Evolutionary conservation across 2,329 filamentous ascomycete species (phyloP), one percentile per base, ranked within the genome.

Genomic region (Celoporthe dispersa): DNA sequence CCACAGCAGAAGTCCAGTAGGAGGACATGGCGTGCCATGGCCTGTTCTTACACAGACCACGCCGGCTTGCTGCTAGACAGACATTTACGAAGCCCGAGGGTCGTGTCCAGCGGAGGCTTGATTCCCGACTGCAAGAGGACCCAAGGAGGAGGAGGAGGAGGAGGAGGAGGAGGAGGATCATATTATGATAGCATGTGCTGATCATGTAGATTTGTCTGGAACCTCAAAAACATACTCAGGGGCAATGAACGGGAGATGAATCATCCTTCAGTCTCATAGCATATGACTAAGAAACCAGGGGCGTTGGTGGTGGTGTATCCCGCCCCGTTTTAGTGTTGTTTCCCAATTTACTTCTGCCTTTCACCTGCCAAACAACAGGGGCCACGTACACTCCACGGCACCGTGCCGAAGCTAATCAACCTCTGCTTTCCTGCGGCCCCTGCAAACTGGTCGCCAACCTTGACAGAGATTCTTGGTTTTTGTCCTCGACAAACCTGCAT

Each of bases 351-450:
- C 63, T 64, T 22, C 62, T 31, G 41, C 25, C 39, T n/a, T 48
- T 37, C 39, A 64, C 62, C 62, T 64, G 62, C 63, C 63, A 65
- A 65, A 65, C 63, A 65, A 65, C 63, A 65, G 63, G 63, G 63
- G 63, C 63, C 63, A 65, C 63, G 63, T 65, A 63, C 35, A 25
- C 60, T 28, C 9, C 35, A 44, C 35, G 60, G 35, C 39, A 12
- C 55, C 11, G 33, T 57, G 64, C 60, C 19, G 31, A 22, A 35
- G 22, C 28, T n/a, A 33, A 41, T 37, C 35, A 55, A 37, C 35
- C n/a, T 59, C 14, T 41, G 53, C 41, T 7, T 25, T 53, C 63
- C 25, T 25, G 8, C 28, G 4, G 33, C 33, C n/a, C n/a, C 53
- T 57, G 64, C 64, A 66, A 65, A 51, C 61, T 64, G 61, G 22